phyloP scores from a whole-genome alignment of 768 basidiomycete species.

The Rhizopogon sp. region DNA sequence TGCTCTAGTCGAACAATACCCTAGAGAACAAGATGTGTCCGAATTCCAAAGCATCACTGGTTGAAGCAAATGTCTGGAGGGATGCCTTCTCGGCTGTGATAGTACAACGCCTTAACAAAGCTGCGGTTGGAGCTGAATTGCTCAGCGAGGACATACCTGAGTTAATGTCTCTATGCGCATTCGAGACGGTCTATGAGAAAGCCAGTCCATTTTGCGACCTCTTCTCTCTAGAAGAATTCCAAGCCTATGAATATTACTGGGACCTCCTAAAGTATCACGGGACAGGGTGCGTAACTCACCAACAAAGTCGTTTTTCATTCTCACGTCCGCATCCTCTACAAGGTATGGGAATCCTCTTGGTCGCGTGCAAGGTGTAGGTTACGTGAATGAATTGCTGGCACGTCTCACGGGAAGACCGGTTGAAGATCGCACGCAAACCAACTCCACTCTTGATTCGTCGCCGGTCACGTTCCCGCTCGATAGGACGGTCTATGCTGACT shows the following conservation, averaged over 20 bases:
- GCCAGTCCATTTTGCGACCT: constrained; percentile 67
- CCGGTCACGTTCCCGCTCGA: constrained; percentile 68
- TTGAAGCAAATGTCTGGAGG: constrained; percentile 50
- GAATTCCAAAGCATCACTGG: constrained; percentile 40
- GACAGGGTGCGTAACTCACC: constrained; percentile 50
- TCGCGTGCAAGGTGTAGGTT: constrained; percentile 80
- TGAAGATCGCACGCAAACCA: constrained; percentile 66
- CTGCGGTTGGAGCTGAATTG: constrained; percentile 60
- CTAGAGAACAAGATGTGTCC: constrained; percentile 65
- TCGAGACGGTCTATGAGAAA: constrained; percentile 59
- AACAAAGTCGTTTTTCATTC: neutral
- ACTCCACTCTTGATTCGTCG: constrained; percentile 61
- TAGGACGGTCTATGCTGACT: constrained; percentile 69
- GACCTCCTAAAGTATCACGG: constrained; percentile 79
- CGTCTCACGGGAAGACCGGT: constrained; percentile 65
- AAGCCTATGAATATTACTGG: constrained; percentile 59
- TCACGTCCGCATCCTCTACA: neutral
- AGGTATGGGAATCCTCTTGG: constrained; percentile 70
- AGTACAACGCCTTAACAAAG: constrained; percentile 51
- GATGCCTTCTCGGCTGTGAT: constrained; percentile 50
- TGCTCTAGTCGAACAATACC: constrained; percentile 53
- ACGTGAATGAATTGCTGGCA: constrained; percentile 84
- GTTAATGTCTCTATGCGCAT: constrained; percentile 73
- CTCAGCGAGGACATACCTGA: constrained; percentile 46
- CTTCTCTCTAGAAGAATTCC: constrained; percentile 63